Conservation (phyloP, 164 flowering plant species). For the Nymphaea thermarum region DNA sequence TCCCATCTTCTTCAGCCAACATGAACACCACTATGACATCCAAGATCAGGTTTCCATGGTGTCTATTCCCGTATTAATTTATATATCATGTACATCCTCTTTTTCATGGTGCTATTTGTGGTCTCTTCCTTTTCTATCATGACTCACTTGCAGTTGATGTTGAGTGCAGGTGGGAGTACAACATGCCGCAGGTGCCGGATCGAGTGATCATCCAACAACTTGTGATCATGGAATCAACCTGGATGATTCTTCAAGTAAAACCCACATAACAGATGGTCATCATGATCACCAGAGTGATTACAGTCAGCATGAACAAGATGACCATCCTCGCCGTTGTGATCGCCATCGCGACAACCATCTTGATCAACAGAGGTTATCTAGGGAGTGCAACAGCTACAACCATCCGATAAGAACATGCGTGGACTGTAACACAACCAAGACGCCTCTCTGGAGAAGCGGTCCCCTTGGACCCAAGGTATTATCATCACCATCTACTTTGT, state of each 20-base stretch:
- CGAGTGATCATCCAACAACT: background rate
- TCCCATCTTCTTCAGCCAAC: background rate
- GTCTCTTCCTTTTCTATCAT: too few species aligned
- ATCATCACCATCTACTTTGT: background rate
- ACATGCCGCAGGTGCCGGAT: background rate
- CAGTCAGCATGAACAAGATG: background rate
- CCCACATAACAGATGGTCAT: background rate
- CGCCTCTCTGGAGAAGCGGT: slow-evolving; percentile 34
- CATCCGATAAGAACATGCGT: slow-evolving; percentile 38
- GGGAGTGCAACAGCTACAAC: slow-evolving; percentile 4
- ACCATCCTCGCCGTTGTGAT: background rate
- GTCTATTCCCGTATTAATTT: too few species aligned
- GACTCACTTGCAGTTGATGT: background rate
- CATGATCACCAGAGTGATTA: background rate
- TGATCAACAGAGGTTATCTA: background rate
- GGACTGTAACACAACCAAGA: slow-evolving; percentile 34
- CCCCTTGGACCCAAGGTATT: slow-evolving; percentile 75
- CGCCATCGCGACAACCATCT: background rate
- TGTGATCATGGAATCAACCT: background rate
- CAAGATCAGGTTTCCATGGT: background rate
- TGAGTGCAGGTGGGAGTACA: background rate
- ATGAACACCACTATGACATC: too few species aligned
- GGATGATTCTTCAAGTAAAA: background rate
- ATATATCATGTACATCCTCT: too few species aligned
- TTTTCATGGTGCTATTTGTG: too few species aligned